Conservation (phyloP, 345 rosid genomes). For the Sapria himalayana region DNA sequence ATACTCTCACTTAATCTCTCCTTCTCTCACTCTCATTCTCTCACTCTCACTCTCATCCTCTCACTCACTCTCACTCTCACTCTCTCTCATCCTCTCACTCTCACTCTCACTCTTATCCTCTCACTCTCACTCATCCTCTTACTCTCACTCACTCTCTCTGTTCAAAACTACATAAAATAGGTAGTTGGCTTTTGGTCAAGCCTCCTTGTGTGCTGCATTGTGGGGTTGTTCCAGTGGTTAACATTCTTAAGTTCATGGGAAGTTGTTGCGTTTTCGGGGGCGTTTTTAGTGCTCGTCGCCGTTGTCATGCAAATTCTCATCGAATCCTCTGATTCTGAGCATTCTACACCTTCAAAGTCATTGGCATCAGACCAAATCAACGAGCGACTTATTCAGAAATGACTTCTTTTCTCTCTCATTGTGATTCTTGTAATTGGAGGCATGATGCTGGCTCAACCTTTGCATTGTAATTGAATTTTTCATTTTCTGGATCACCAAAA, state of each 20-base stretch:
- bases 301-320: slow-evolving; percentile 67
- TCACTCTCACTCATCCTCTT: background rate
- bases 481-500: too few species aligned
- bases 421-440: too few species aligned
- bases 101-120: too few species aligned
- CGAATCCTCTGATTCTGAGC: slow-evolving; percentile 65
- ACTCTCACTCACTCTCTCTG: background rate
- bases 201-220: slow-evolving; percentile 25
- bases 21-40: background rate
- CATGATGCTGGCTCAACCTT: too few species aligned
- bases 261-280: slow-evolving; percentile 32
- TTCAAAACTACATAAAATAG: slow-evolving; percentile 21
- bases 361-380: slow-evolving; percentile 1
- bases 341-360: slow-evolving; percentile 51
- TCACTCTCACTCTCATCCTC: too few species aligned
- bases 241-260: slow-evolving; percentile 65
- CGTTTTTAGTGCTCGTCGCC: slow-evolving; percentile 36
- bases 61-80: too few species aligned
- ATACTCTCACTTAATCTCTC: too few species aligned
- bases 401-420: too few species aligned
- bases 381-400: slow-evolving; percentile 8
- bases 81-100: too few species aligned
- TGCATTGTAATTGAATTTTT: too few species aligned
- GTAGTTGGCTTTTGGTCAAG: slow-evolving; percentile 46
- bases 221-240: slow-evolving; percentile 45